phyloP scores from a whole-genome alignment of 371 early-diverging fungal species.

The Mucor velutinosus region DNA sequence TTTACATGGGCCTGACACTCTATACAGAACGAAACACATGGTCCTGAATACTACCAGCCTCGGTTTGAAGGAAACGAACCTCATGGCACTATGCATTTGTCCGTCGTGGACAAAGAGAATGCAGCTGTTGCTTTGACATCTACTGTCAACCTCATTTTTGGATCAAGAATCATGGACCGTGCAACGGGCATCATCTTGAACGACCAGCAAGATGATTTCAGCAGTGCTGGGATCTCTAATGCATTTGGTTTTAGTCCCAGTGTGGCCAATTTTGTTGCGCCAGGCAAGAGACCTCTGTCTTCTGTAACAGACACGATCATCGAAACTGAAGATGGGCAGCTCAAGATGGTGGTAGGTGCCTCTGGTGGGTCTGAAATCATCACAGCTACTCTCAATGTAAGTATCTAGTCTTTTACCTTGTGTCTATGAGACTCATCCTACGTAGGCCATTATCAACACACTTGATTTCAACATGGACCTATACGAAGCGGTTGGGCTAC shows the following conservation, averaged over 20 bases:
- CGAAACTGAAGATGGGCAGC: conserved; percentile 59
- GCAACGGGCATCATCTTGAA: conserved; percentile 97
- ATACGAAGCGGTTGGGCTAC: conserved; percentile 73
- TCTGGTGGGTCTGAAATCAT: conserved; percentile 96
- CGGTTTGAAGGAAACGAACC: conserved; percentile 73
- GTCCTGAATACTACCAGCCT: conserved; percentile 76
- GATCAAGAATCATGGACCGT: conserved; percentile 91
- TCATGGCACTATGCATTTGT: conserved; percentile 97
- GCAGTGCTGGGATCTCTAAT: conserved; percentile 54
- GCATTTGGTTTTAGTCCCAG: conserved; percentile 1
- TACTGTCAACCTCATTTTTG: conserved; percentile 94
- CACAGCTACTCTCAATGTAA: conserved; percentile 80
- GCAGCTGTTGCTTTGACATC: conserved; percentile 89
- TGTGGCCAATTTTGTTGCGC: conserved; percentile 20
- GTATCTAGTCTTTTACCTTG: background rate
- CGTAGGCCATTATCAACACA: conserved; percentile 72
- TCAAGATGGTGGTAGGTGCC: conserved; percentile 87
- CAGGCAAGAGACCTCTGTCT: conserved; percentile 93
- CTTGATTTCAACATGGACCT: conserved; percentile 72
- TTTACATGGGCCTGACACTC: background rate
- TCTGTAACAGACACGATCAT: conserved; percentile 90
- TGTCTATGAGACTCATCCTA: background rate
- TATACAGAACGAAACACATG: conserved; percentile 31
- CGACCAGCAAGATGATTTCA: conserved; percentile 98
- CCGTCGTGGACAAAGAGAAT: conserved; percentile 82